Conservation (phyloP, 2,329 filamentous ascomycete species). For the Septoria linicola region DNA sequence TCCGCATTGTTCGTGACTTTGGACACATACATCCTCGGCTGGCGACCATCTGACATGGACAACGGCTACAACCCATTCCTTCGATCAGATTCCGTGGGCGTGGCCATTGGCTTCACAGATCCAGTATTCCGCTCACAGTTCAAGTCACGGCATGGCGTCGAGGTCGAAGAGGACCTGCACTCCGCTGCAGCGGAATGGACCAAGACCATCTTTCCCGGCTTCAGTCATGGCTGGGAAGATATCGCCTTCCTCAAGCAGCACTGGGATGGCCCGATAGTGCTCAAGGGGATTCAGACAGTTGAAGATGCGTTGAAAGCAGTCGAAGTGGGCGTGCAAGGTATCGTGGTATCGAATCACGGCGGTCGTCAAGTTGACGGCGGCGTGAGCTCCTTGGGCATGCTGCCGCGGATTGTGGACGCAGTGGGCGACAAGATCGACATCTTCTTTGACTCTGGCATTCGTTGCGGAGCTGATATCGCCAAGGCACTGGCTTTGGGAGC, state of each 20-base stretch:
- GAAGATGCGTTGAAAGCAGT: conserved; percentile 49
- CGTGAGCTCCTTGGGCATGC: conserved; percentile 51
- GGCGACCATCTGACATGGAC: conserved; percentile 55
- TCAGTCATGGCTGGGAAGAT: conserved; percentile 56
- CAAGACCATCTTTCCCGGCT: conserved; percentile 47
- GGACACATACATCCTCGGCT: conserved; percentile 67
- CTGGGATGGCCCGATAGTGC: conserved; percentile 63
- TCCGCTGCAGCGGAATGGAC: conserved; percentile 57
- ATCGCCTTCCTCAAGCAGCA: conserved; percentile 57
- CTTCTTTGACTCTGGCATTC: conserved; percentile 53
- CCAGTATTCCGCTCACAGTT: conserved; percentile 63
- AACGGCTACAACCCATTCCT: conserved; percentile 30
- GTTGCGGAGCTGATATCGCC: conserved; percentile 51
- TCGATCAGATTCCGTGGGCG: conserved; percentile 48
- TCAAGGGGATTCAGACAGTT: conserved; percentile 58
- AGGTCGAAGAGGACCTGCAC: conserved; percentile 46
- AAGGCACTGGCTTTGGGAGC: conserved; percentile 57
- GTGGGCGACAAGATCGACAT: conserved; percentile 51
- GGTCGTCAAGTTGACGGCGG: conserved; percentile 53
- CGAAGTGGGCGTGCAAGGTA: conserved; percentile 49
- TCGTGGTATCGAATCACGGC: conserved; percentile 55
- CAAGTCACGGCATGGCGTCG: conserved; percentile 44
- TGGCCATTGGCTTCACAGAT: conserved; percentile 64
- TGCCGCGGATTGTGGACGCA: conserved; percentile 61
- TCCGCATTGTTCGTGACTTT: conserved; percentile 67